Percentiles rank a stretch among this genome's conserved stretches.
phyloP scores from a whole-genome alignment of 2,329 filamentous ascomycete genomes.

The Aspergillaceae sp. region DNA sequence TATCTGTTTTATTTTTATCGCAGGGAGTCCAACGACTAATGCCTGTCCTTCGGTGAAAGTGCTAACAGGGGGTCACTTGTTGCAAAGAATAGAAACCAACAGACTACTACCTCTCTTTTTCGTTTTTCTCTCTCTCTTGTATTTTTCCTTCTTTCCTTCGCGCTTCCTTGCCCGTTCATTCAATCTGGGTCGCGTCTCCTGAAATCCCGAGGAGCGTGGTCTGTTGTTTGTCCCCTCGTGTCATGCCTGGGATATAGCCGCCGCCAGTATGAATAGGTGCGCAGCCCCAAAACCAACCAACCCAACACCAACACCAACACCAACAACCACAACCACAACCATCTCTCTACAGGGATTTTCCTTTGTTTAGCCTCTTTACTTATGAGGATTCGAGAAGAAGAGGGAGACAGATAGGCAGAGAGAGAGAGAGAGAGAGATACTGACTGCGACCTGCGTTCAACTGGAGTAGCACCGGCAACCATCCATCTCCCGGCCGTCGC shows the following conservation, averaged over 20 bases:
- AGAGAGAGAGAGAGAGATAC: too few species aligned
- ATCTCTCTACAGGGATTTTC: too few species aligned
- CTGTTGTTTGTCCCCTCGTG: slow-evolving; percentile 7
- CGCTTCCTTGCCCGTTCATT: slow-evolving; percentile 9
- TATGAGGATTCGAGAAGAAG: too few species aligned
- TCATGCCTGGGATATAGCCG: slow-evolving; percentile 15
- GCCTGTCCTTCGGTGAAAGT: slow-evolving; percentile 3
- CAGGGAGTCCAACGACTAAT: slow-evolving; percentile 12
- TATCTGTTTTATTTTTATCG: slow-evolving; percentile 19
- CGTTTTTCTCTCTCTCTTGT: too few species aligned
- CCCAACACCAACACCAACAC: not conserved
- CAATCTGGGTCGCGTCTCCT: slow-evolving; percentile 9
- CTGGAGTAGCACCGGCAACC: slow-evolving; percentile 14
- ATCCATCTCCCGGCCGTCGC: slow-evolving; percentile 31
- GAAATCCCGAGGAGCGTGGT: not conserved
- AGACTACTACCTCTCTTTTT: slow-evolving; percentile 1
- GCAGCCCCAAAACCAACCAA: slow-evolving; percentile 9
- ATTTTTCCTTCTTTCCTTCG: not conserved
- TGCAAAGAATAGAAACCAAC: slow-evolving; percentile 23
- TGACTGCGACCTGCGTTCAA: too few species aligned
- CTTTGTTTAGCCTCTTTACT: too few species aligned
- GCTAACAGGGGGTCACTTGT: slow-evolving; percentile 7
- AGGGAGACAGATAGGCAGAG: too few species aligned
- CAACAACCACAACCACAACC: too few species aligned
- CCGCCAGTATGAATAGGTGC: slow-evolving; percentile 33